Evolutionary conservation across 1,284 basidiomycete genomes (phyloP), one percentile per base, ranked within the genome.

Genomic region (Ganoderma boninense): DNA sequence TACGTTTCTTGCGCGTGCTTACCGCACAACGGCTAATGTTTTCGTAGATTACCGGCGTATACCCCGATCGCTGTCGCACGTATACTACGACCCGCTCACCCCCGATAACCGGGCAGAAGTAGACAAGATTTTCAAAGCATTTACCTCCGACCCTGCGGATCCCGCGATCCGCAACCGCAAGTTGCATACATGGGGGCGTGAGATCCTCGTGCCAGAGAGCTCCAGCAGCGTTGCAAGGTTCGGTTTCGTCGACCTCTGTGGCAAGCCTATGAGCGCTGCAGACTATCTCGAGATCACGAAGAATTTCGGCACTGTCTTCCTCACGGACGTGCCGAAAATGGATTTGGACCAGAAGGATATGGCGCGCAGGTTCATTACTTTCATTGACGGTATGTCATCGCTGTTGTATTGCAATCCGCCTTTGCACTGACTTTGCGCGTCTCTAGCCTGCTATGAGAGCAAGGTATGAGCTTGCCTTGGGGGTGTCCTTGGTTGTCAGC

Each of bases 231-330:
- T 97, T 54, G 98, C 98, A 2, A 92, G 91, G 80, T 98, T 99
- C 82, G 86, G 86, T 11, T 99, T 99, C 79, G 80, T 90, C 26
- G 91, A 97, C 76, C 86, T 99, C 23, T 99, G 98, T 80, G 95
- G 95, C 7, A 89, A 90, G 75, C 95, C 97, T 1, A 84, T 97
- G 76, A 95, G 94, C 75, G 97, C 98, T 20, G 95, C 96, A 7
- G 98, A 99, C 82, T 99, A 99, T 81, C 83, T 99, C 56, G 96
- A 98, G 83, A 90, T 99, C 69, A 98, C 97, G 38, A 90, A 90
- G 77, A 90, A 86, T 56, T 99, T 98, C 79, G 86, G 87, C 62
- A 97, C 95, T 10, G 87, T 99, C 46, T 99, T 99, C 79, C 84
- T 99, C 54, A 85, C 92, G 54, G 92, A 95, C 75, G 90, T 99